Percentiles rank a stretch among this genome's conserved stretches.
Conservation (phyloP, 306 rosid genomes). For the Fragaria nilgerrensis region DNA sequence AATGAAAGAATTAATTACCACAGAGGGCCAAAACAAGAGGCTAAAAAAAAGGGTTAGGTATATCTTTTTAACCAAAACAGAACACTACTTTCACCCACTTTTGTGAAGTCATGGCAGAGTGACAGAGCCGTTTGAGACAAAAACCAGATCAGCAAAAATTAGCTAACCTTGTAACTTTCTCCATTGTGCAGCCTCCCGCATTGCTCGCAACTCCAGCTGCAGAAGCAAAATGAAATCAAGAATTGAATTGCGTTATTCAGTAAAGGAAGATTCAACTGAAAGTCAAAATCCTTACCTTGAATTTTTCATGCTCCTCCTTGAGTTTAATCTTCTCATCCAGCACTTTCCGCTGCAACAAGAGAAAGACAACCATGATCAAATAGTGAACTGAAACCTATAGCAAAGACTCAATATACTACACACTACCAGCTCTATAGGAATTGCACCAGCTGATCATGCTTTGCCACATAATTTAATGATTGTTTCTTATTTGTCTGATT, state of each 20-base stretch:
- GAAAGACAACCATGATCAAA: neutral
- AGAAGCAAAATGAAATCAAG: conserved; percentile 22
- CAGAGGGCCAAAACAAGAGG: neutral
- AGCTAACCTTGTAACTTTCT: conserved; percentile 76
- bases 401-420: neutral
- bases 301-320: conserved; percentile 76
- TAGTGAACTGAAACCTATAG: neutral
- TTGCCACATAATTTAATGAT: neutral
- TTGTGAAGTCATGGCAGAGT: neutral
- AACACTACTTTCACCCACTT: neutral
- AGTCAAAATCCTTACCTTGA: conserved; percentile 50
- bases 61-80: neutral
- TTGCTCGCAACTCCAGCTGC: conserved; percentile 71
- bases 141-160: conserved; percentile 15
- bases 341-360: conserved; percentile 62
- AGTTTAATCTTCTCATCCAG: conserved; percentile 80
- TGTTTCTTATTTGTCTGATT: neutral
- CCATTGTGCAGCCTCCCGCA: conserved; percentile 95
- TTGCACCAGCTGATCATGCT: neutral
- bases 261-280: conserved; percentile 6
- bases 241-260: neutral
- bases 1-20: neutral
- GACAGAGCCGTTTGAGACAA: conserved; percentile 13
- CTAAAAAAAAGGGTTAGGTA: neutral
- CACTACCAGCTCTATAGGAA: neutral